Evolutionary conservation across 305 asterid species (phyloP), one percentile per base, ranked within the genome.

Genomic region (Ajuga reptans): DNA sequence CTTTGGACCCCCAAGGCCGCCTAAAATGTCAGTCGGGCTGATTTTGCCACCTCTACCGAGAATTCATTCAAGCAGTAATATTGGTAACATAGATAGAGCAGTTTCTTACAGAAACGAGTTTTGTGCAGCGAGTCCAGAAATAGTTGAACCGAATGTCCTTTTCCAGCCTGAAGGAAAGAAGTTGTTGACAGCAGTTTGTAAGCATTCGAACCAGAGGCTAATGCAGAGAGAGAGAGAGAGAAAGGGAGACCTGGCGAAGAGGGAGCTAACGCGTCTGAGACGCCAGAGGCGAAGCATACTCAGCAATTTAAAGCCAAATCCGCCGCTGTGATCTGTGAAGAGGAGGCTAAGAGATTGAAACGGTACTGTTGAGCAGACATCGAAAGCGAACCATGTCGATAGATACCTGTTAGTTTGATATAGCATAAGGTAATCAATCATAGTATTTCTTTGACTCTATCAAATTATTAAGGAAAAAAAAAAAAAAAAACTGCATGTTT

Each of bases 211-310:
- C 50, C 3, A 21, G 54, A 31, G 29, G 54, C 9, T 33, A 27
- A 12, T 12, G 14, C 34, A 34, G 66, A 47, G 24, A 29, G 51
- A 31, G 29, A 37, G 1, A 37, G 9, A 37, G 11, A 39, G 11
- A 8, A 11, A 39, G 47, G 33, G 29, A 55, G 63, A 90, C 96
- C 90, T 90, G 66, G 98, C 97, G 55, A 92, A 92, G 17, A 92
- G 79, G 46, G 91, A 77, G 87, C 98, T 92, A 82, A 92, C 98
- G 54, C 97, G 83, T 78, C 98, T 66, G 74, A 92, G 92, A 37
- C 98, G 98, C 98, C 98, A 92, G 2, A 92, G 88, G 6, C 98
- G 83, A 15, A 92, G 91, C 97, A 92, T 92, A 78, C 91, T 90
- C 4, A 92, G 91, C 62, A 92, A 16, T 31, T 88, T 85, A 50